phyloP scores from a whole-genome alignment of 306 rosid species.

The Quercus mongolica region DNA sequence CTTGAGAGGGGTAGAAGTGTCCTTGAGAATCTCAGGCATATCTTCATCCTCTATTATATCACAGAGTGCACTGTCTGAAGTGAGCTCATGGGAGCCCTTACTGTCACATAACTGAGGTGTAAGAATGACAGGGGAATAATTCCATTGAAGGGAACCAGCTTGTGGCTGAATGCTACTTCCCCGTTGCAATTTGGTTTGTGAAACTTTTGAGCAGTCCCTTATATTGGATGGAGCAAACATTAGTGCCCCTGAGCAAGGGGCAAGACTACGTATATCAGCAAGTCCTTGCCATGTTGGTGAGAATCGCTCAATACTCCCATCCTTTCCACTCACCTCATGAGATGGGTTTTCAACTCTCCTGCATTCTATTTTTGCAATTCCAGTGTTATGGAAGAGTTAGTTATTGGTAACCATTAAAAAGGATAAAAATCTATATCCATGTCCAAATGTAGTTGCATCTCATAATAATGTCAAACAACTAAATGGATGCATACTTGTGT shows the following conservation, averaged over 20 bases:
- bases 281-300: conserved; percentile 12
- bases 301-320: not conserved
- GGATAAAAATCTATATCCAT: not conserved
- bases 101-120: not conserved
- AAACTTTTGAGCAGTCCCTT: not conserved
- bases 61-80: not conserved
- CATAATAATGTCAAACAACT: not conserved
- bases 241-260: not conserved
- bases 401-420: not conserved
- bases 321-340: conserved; percentile 4
- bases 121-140: not conserved
- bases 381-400: not conserved
- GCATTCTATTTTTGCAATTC: conserved; percentile 5
- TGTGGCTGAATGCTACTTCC: conserved; percentile 12
- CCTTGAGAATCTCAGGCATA: conserved; percentile 14
- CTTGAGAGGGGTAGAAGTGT: not conserved
- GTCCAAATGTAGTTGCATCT: not conserved
- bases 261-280: not conserved
- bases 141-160: conserved; percentile 10
- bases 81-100: not conserved
- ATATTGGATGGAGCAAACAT: not conserved
- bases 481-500: not conserved
- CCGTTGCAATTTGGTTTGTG: not conserved
- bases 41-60: not conserved
- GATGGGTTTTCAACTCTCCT: not conserved